Evolutionary conservation across 768 basidiomycete genomes (phyloP), one percentile per base, ranked within the genome.

Genomic region (Hebeloma cylindrosporum): DNA sequence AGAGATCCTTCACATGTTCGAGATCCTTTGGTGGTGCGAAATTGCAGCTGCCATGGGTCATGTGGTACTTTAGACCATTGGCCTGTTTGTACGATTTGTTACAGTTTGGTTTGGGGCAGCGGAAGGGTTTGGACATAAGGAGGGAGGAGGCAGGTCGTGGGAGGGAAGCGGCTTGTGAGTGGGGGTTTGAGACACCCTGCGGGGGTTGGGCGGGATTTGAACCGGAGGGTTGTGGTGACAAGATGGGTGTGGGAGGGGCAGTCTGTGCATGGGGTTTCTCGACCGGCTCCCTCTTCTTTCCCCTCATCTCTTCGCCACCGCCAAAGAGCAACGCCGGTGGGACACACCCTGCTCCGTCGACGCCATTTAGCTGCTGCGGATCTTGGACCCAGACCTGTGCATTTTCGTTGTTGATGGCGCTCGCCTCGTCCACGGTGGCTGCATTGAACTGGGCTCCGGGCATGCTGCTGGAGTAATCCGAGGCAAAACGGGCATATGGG

Each of bases 21-120:
- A 88, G 63, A 45, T 89, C 86, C 65, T 93, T 92, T 26, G 87
- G 87, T 4, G 93, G 91, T 0, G 90, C 87, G 63, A 93, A 95
- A 64, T 92, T 93, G 67, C 93, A 97, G 51, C 84, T 85, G 7
- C 93, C 92, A 61, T 92, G 91, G 7, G 86, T 88, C 75, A 92
- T 84, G 65, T 94, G 91, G 67, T 94, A 93, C 72, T 96, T 95
- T 58, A 97, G 74, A 8, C 93, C 84, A 55, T 96, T 96, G 31
- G 90, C 90, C 66, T 95, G 93, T 73, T 95, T 95, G 74, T 95
- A 96, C 40, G 80, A 80, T 75, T 97, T 97, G 71, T 89, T 92
- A 73, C 93, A 97, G 52, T 93, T 92, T 0, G 89, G 83, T 63
- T 94, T 94, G 7, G 93, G 93, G 72, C 93, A 97, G 35, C 82